phyloP scores from a whole-genome alignment of 768 basidiomycete species.

The Termitomyces sp. region DNA sequence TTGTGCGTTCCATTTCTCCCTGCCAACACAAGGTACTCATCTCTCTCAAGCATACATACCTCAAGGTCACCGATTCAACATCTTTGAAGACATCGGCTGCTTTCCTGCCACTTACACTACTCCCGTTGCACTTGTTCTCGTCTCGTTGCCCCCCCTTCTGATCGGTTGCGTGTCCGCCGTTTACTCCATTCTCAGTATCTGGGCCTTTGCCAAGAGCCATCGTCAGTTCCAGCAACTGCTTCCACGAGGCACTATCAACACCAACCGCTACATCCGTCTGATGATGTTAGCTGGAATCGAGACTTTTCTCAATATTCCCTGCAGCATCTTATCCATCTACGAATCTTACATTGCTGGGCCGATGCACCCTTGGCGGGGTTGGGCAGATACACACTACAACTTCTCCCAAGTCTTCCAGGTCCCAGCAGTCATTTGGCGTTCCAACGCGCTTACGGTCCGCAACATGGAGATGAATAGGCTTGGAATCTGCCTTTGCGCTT shows the following conservation, averaged over 20 bases:
- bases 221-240: slow-evolving; percentile 34
- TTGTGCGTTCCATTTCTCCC: slow-evolving; percentile 3
- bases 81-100: slow-evolving; percentile 46
- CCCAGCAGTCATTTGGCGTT: slow-evolving; percentile 35
- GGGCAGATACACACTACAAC: slow-evolving; percentile 46
- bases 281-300: slow-evolving; percentile 40
- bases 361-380: slow-evolving; percentile 39
- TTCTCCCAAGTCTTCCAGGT: slow-evolving; percentile 36
- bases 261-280: slow-evolving; percentile 43
- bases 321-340: slow-evolving; percentile 27
- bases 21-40: neutral
- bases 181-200: slow-evolving; percentile 31
- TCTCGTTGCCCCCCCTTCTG: slow-evolving; percentile 30
- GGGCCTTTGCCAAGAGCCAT: slow-evolving; percentile 29
- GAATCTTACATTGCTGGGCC: slow-evolving; percentile 11
- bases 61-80: slow-evolving; percentile 40
- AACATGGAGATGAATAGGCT: slow-evolving; percentile 34
- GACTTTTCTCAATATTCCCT: slow-evolving; percentile 30
- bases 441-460: slow-evolving; percentile 1
- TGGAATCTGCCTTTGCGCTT: slow-evolving; percentile 29
- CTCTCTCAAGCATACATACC: slow-evolving; percentile 36
- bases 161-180: slow-evolving; percentile 32
- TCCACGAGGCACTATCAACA: slow-evolving; percentile 28
- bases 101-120: slow-evolving; percentile 31
- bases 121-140: slow-evolving; percentile 27